Base-by-base conservation (phyloP, 345 rosid genomes). In the Euphorbia lathyris region DNA sequence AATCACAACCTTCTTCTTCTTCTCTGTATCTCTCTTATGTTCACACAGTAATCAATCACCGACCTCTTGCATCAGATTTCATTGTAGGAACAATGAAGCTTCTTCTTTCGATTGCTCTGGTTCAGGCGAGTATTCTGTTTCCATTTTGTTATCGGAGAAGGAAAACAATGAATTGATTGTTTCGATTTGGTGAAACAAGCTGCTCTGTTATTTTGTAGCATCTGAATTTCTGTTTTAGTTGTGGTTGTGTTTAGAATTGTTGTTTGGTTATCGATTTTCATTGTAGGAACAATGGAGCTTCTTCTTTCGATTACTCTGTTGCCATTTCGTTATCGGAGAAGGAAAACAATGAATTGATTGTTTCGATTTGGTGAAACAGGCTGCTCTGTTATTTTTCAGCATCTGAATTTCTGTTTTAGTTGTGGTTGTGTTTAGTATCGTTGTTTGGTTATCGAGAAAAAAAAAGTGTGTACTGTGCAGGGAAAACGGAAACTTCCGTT, bases 81-180 rank as follows among this genome's bases (percentile, higher is more conserved):
- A 51, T 17, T 53, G 69, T 63, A 67, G 68, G n/a, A 36, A 58
- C 47, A 4, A 19, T 73, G 72, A 76, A 57, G 73, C 80, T 73
- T 66, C 72, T 85, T 51, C 45, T 72, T 3, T 48, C 58, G 20
- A 17, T 79, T 70, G 64, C 67, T 36, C 58, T 82, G 62, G 74
- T 79, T 10, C 89, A 84, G 88, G 90, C 72, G 72, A 79, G 81
- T 34, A 1, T 43, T 36, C 64, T 45, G 40, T 27, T 55, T 27
- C 16, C 40, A 19, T 8, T 58, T n/a, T n/a, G n/a, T n/a, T n/a
- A n/a, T n/a, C n/a, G n/a, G n/a, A n/a, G n/a, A n/a, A n/a, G n/a
- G n/a, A n/a, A n/a, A n/a, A n/a, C n/a, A n/a, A n/a, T n/a, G n/a
- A n/a, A n/a, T n/a, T n/a, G n/a, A n/a, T n/a, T n/a, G n/a, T n/a